Evolutionary conservation across 371 early-diverging fungal species (phyloP).

Genomic region (Mucor irregularis): DNA sequence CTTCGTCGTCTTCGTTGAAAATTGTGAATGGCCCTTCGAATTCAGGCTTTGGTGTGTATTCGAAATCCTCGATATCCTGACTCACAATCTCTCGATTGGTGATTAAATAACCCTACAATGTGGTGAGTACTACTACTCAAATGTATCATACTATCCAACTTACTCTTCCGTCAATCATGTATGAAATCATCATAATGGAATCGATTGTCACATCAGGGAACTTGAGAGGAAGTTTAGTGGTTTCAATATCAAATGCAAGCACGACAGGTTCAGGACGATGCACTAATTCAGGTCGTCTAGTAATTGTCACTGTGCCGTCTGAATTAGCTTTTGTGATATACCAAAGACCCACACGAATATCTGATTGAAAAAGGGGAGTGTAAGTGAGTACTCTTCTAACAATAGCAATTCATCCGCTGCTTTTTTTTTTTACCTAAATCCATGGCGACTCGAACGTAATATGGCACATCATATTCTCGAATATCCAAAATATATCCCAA

Average conservation of each 20-base stretch:
- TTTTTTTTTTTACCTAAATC: slow-evolving; percentile 87
- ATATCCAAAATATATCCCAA: slow-evolving; percentile 79
- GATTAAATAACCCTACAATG: slow-evolving; percentile 88
- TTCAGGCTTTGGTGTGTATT: slow-evolving; percentile 97
- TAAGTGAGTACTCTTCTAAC: no score
- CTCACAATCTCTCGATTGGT: slow-evolving; percentile 97
- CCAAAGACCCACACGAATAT: slow-evolving; percentile 97
- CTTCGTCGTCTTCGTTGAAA: slow-evolving; percentile 95
- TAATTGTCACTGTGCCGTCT: slow-evolving; percentile 62
- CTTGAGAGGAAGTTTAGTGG: slow-evolving; percentile 97
- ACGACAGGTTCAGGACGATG: slow-evolving; percentile 96
- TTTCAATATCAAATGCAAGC: slow-evolving; percentile 99
- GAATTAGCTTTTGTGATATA: slow-evolving; percentile 73
- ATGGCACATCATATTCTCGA: slow-evolving; percentile 94
- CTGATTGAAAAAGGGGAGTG: no score
- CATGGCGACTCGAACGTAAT: slow-evolving; percentile 91
- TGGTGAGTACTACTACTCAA: no score
- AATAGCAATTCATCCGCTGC: no score
- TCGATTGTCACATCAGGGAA: slow-evolving; percentile 97
- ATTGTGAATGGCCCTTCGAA: slow-evolving; percentile 95
- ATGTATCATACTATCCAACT: no score
- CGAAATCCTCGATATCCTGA: slow-evolving; percentile 97
- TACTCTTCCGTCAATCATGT: slow-evolving; percentile 97
- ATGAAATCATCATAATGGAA: slow-evolving; percentile 99
- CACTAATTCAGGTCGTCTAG: slow-evolving; percentile 80